A percentile compares a stretch with the other conserved stretches of the same genome.
These are phyloP conservation scores for Nannochloris sp. DNA, from an alignment of 139 green algal species.

Conservation along the genomic window DNA sequence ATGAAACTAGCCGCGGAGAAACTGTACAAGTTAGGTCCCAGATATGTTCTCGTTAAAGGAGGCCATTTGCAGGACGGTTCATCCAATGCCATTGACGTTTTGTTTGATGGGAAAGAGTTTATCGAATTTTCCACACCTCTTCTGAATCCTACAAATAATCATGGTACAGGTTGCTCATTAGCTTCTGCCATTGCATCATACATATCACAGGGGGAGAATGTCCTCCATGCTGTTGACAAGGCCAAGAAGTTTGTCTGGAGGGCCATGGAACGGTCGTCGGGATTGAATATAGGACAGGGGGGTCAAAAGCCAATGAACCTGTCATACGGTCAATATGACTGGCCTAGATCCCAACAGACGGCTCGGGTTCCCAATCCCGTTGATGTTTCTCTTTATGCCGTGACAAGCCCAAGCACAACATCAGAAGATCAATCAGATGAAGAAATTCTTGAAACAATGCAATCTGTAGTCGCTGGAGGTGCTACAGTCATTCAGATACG, in stretches of 20 bases:
- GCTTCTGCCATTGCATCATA: constrained; percentile 71
- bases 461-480: constrained; percentile 58
- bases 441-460: constrained; percentile 47
- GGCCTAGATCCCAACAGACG: constrained; percentile 3
- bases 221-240: constrained; percentile 39
- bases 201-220: constrained; percentile 65
- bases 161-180: constrained; percentile 93
- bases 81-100: constrained; percentile 53
- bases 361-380: constrained; percentile 5
- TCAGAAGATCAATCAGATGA: background rate
- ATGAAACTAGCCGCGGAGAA: constrained; percentile 57
- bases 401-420: constrained; percentile 59
- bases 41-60: constrained; percentile 80
- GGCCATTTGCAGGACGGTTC: constrained; percentile 64
- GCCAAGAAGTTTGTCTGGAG: constrained; percentile 63
- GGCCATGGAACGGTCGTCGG: constrained; percentile 39
- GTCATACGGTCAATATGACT: constrained; percentile 18
- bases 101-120: constrained; percentile 67
- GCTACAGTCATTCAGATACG: constrained; percentile 77
- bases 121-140: constrained; percentile 33
- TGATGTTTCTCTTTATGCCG: constrained; percentile 65
- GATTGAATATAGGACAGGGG: constrained; percentile 55
- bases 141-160: constrained; percentile 69
- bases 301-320: constrained; percentile 66
- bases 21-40: constrained; percentile 47